Percentiles rank a stretch among this genome's conserved stretches.
phyloP scores from a whole-genome alignment of 345 rosid species.

The Jatropha curcas region DNA sequence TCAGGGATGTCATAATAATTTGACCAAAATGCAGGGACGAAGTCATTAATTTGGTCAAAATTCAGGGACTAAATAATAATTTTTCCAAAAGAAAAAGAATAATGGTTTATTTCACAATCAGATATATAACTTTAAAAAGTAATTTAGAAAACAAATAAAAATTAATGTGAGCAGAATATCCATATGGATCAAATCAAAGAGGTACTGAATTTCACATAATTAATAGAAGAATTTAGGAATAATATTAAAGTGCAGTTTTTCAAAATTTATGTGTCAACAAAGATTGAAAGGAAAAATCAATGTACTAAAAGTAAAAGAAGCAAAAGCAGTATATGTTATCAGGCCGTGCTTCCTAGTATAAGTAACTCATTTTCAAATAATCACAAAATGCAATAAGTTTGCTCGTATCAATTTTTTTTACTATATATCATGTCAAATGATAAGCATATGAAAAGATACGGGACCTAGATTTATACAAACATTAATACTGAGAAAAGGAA shows the following conservation, averaged over 20 bases:
- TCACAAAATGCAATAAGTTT: no score
- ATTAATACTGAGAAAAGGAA: no score
- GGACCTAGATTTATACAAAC: no score
- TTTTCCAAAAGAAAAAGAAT: no score
- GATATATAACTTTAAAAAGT: no score
- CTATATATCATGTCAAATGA: not conserved
- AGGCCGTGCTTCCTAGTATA: not conserved
- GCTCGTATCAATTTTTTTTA: not conserved
- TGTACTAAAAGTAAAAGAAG: not conserved
- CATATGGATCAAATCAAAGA: not conserved
- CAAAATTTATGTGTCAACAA: not conserved
- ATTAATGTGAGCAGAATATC: not conserved
- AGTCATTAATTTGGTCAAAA: no score
- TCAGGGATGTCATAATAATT: no score
- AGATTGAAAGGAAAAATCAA: not conserved
- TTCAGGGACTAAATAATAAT: no score
- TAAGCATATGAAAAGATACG: no score
- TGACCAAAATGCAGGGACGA: no score
- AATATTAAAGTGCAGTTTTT: not conserved
- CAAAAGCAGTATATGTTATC: not conserved
- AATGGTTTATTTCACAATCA: no score
- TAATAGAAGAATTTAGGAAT: not conserved
- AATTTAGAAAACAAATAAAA: not conserved
- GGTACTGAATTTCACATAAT: not conserved
- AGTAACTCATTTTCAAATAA: not conserved